These are phyloP conservation scores for Leccinum longicurvipes DNA, from an alignment of 768 basidiomycete species.

Conservation along the genomic window DNA sequence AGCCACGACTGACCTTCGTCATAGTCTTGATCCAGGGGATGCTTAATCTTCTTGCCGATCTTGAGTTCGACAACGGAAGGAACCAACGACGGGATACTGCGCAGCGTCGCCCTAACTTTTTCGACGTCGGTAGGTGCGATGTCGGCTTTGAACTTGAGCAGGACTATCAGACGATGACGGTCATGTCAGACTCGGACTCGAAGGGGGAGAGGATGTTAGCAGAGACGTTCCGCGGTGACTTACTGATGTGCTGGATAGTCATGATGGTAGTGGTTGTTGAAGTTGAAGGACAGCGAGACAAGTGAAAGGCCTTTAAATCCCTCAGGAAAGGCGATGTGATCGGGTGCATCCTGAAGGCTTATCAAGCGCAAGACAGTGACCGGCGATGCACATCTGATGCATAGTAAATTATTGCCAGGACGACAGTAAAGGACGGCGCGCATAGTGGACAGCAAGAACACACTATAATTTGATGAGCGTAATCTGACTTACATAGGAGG, in stretches of 20 bases:
- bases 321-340: background rate
- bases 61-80: constrained; percentile 16
- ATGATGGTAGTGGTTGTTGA: background rate
- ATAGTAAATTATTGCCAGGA: constrained; percentile 3
- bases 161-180: constrained; percentile 7
- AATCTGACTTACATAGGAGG: too few species aligned
- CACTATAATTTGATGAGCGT: background rate
- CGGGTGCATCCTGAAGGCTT: background rate
- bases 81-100: constrained; percentile 16
- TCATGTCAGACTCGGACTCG: too few species aligned
- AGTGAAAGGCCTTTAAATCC: background rate
- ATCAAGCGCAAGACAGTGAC: background rate
- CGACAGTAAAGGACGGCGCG: constrained; percentile 7
- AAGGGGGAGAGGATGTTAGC: background rate
- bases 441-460: constrained; percentile 7
- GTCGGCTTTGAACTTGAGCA: constrained; percentile 23
- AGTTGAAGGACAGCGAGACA: background rate
- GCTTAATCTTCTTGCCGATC: constrained; percentile 13
- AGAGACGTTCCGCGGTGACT: background rate
- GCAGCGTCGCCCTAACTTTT: background rate
- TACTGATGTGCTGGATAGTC: constrained; percentile 24
- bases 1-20: constrained; percentile 3
- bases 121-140: constrained; percentile 1
- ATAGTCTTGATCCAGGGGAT: constrained; percentile 20
- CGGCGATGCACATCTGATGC: background rate